Base-by-base conservation (phyloP, 2,329 filamentous ascomycete species). In the Nemania sp. region DNA sequence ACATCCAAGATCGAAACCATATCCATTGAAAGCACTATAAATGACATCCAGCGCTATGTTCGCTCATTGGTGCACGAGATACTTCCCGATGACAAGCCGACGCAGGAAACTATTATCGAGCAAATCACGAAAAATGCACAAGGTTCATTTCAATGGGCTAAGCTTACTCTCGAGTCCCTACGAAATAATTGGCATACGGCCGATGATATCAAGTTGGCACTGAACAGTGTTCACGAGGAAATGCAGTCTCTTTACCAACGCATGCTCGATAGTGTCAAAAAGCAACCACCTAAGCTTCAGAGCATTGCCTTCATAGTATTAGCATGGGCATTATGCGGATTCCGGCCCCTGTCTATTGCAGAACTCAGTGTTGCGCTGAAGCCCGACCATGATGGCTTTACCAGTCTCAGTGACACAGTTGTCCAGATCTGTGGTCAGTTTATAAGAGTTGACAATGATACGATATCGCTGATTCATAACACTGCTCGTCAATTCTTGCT, bases 401-500 rank as follows among this genome's bases (percentile, higher is more conserved):
- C 22, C 4, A 37, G 17, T 22, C 17, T 37, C 15, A 22, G 34
- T 8, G 15, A 22, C 7, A 37, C 34, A 4, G 17, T 22, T 11
- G 34, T 20, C 15, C 15, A 37, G 8, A 22, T 37, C 7, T 37
- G 34, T 12, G 34, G 34, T 9, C 34, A 37, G 8, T 37, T 37
- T 19, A 12, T 37, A 20, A 7, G 15, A 19, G 31, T 26, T 26
- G 23, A 19, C 11, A 11, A 34, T n/a, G 12, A 11, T 28, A 46
- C 14, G 1, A 15, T 39, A 17, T 20, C 26, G 1, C 6, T 47
- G n/a, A 22, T 42, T 8, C 24, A 47, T 22, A 20, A 20, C 12
- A 33, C 44, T n/a, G 43, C 44, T 8, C 41, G 34, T 6, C 24
- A 52, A 8, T 49, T 31, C 28, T 15, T 49, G 19, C 46, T 47